Evolutionary conservation across 2,329 filamentous ascomycete species (phyloP), one percentile per base, ranked within the genome.

Genomic region (Penicillium verrucosum): DNA sequence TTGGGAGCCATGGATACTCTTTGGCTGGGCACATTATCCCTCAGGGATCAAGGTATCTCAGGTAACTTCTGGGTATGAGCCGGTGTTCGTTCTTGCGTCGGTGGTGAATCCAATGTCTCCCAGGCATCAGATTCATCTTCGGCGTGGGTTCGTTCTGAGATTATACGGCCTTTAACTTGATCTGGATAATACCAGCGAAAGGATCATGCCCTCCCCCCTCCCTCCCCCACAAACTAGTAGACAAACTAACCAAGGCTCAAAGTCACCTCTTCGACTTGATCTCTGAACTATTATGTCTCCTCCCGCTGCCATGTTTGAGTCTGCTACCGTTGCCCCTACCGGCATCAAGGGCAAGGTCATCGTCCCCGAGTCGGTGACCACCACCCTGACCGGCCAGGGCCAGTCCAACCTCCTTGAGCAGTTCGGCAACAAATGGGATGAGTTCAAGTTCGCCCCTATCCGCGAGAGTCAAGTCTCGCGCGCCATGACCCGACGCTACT

Each of bases 131-230:
- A 10, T 48, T 38, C 37, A 45, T 25, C 47, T 51, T 56, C 47
- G 57, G 49, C 47, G 51, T 61, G 64, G 66, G 68, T 68, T 75
- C 71, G 74, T 75, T 76, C 76, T 78, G 76, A 93, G 89, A 94
- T 86, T 86, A 94, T 89, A 94, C 90, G 89, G 90, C 88, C 81
- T 55, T 81, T 80, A 91, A 93, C 89, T 93, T 93, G 90, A 93
- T 92, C 89, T 90, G 89, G 90, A 92, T 93, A 93, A 94, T 94
- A 90, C 90, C 89, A 92, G 92, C 92, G 92, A 92, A 94, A 96
- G 92, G 89, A 96, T 94, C 91, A 95, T 96, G 90, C 90, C 84
- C 84, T 83, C 80, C 79, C 63, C 77, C 78, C 74, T 68, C 72
- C 73, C 67, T 69, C 63, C 65, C 21, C 21, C 69, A 66, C 62